phyloP scores from a whole-genome alignment of 768 basidiomycete species.

The Panellus pusillus region DNA sequence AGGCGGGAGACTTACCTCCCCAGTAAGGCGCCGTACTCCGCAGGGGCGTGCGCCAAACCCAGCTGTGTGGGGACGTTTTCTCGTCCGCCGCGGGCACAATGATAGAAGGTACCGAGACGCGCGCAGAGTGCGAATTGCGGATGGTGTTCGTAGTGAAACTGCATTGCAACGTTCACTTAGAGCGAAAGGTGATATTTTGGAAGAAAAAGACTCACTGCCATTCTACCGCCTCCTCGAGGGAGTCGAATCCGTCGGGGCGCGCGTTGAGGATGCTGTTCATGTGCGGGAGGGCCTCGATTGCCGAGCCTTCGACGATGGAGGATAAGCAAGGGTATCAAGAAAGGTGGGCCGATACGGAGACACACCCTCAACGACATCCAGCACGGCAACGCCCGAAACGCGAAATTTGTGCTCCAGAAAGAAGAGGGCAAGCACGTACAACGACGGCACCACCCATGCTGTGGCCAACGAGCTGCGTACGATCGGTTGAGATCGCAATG shows the following conservation, averaged over 20 bases:
- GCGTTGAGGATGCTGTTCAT: constrained; percentile 88
- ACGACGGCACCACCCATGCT: constrained; percentile 96
- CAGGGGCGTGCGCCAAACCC: constrained; percentile 84
- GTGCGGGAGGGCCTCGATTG: constrained; percentile 87
- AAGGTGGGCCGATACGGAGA: not conserved
- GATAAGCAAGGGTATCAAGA: not conserved
- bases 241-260: constrained; percentile 84
- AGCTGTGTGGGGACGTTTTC: constrained; percentile 35
- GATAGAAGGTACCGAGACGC: constrained; percentile 85
- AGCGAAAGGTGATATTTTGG: not conserved
- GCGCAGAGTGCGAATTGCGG: constrained; percentile 76
- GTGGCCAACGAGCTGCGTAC: constrained; percentile 78
- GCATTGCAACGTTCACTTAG: constrained; percentile 41
- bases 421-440: constrained; percentile 62
- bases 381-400: constrained; percentile 74
- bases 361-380: constrained; percentile 88
- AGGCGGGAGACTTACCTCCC: constrained; percentile 56
- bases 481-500: not conserved
- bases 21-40: constrained; percentile 86
- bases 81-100: constrained; percentile 46
- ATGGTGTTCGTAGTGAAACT: constrained; percentile 65
- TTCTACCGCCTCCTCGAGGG: constrained; percentile 80
- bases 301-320: constrained; percentile 60
- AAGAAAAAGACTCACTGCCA: constrained; percentile 84
- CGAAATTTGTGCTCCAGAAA: constrained; percentile 70